These are phyloP conservation scores for Saposhnikovia divaricata DNA, from an alignment of 129 eudicot genomes.

Conservation along the genomic window DNA sequence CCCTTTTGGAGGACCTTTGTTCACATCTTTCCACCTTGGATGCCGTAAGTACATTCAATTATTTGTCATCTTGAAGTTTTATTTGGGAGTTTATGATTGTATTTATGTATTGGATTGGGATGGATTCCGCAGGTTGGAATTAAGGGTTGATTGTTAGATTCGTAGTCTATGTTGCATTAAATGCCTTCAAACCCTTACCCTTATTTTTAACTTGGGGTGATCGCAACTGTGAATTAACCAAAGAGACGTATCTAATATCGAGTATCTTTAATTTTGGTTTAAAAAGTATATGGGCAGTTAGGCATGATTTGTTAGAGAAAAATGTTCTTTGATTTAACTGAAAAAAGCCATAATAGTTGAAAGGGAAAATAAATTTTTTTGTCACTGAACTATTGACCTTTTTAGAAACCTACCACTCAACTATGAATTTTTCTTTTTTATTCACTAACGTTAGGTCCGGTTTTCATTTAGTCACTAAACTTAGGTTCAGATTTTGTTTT, in stretches of 20 bases:
- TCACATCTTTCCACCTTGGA: slow-evolving; percentile 87
- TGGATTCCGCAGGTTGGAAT: neutral
- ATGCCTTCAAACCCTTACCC: neutral
- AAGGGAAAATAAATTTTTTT: too few species aligned
- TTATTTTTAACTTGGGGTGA: too few species aligned
- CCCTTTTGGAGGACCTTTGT: slow-evolving; percentile 86
- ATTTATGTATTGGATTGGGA: neutral
- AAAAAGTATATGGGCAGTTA: neutral
- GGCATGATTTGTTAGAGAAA: neutral
- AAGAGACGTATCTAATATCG: neutral
- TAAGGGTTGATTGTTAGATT: neutral
- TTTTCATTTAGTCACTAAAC: too few species aligned
- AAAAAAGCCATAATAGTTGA: neutral
- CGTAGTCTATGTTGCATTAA: neutral
- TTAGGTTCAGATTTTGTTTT: too few species aligned
- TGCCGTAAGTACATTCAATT: slow-evolving; percentile 61
- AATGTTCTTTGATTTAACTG: neutral
- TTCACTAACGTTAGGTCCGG: too few species aligned
- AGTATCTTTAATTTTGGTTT: neutral
- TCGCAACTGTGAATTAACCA: neutral
- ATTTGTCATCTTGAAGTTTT: too few species aligned
- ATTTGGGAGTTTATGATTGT: neutral
- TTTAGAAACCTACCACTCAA: too few species aligned
- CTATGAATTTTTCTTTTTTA: too few species aligned
- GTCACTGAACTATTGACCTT: too few species aligned